A percentile compares a stretch with the other conserved stretches of the same genome.
phyloP scores from a whole-genome alignment of 768 basidiomycete genomes.

The Collybiopsis confluens region DNA sequence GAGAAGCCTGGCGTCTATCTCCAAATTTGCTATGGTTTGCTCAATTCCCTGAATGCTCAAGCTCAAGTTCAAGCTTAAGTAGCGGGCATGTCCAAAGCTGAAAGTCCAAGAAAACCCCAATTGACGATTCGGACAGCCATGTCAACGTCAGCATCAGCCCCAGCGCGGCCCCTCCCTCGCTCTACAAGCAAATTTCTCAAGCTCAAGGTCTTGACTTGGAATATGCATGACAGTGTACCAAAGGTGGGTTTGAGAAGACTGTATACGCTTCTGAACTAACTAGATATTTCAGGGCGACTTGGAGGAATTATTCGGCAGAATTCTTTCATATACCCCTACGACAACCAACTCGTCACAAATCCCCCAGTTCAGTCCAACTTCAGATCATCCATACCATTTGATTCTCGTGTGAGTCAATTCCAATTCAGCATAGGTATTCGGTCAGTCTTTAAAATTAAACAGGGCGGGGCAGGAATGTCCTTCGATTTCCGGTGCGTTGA shows the following conservation, averaged over 20 bases:
- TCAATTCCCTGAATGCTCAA: slow-evolving; percentile 1
- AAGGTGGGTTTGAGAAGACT: slow-evolving; percentile 37
- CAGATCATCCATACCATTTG: slow-evolving; percentile 69
- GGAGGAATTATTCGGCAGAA: slow-evolving; percentile 63
- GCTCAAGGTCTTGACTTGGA: slow-evolving; percentile 72
- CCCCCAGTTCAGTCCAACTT: slow-evolving; percentile 29
- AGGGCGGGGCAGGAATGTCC: slow-evolving; percentile 77
- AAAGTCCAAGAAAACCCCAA: background rate
- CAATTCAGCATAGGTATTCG: no score
- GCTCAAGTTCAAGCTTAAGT: background rate
- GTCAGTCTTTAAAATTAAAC: no score
- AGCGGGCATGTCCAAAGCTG: background rate
- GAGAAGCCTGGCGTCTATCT: no score
- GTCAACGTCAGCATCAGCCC: background rate
- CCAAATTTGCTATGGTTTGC: no score
- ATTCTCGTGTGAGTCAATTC: slow-evolving; percentile 73
- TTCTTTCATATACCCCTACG: slow-evolving; percentile 38
- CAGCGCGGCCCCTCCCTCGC: slow-evolving; percentile 11
- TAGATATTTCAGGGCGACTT: slow-evolving; percentile 55
- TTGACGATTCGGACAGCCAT: background rate
- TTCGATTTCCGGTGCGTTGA: slow-evolving; percentile 56
- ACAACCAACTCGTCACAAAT: slow-evolving; percentile 37
- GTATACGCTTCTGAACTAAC: slow-evolving; percentile 13
- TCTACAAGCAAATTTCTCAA: slow-evolving; percentile 48
- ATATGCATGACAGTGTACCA: slow-evolving; percentile 81